These are phyloP conservation scores for Saccharomycopsis sp. DNA, from an alignment of 805 yeast species.

Conservation along the genomic window DNA sequence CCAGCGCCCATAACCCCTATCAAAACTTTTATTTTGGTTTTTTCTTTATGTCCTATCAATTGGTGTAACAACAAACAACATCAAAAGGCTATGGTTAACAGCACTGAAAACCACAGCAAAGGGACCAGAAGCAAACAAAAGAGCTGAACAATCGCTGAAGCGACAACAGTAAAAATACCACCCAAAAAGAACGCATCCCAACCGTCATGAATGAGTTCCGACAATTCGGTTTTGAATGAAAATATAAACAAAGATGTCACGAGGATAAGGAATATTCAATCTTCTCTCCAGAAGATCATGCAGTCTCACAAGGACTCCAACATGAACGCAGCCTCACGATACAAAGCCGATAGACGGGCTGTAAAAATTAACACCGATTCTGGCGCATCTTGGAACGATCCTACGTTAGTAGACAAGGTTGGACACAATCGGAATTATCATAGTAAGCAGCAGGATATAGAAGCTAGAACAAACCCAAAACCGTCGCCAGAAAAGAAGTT, in stretches of 20 bases:
- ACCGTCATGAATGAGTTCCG: background rate
- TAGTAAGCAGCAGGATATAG: too few species aligned
- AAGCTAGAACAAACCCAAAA: too few species aligned
- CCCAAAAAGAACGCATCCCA: background rate
- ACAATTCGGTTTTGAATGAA: background rate
- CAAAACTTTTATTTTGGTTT: background rate
- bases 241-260: slow-evolving; percentile 1
- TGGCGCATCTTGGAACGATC: background rate
- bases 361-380: background rate
- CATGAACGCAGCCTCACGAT: background rate
- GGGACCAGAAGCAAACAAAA: background rate
- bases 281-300: background rate
- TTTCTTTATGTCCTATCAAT: background rate
- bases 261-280: background rate
- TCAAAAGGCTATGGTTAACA: background rate
- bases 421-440: too few species aligned
- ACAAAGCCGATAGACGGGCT: background rate
- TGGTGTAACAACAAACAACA: background rate
- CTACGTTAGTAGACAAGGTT: background rate
- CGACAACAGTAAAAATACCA: background rate
- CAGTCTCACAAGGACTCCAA: background rate
- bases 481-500: background rate
- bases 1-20: background rate
- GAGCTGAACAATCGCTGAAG: too few species aligned
- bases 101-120: background rate